Conservation (phyloP, 2,329 filamentous ascomycete genomes). For the Mycogone perniciosa region DNA sequence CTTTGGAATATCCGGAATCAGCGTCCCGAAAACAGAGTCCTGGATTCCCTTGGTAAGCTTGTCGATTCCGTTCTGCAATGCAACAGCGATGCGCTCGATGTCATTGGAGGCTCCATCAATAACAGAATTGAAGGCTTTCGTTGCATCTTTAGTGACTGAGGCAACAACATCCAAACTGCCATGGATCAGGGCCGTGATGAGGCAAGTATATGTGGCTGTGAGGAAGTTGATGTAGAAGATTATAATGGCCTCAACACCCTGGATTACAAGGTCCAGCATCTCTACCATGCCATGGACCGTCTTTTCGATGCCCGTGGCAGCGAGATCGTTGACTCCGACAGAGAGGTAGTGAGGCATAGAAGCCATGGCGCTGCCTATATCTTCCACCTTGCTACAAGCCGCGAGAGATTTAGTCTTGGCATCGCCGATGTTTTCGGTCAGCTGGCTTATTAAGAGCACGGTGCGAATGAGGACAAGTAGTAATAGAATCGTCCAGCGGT, state of each 20-base stretch:
- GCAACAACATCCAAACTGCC: slow-evolving; percentile 67
- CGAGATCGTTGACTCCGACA: slow-evolving; percentile 78
- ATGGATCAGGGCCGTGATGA: slow-evolving; percentile 76
- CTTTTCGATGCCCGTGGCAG: slow-evolving; percentile 71
- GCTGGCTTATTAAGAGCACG: slow-evolving; percentile 65
- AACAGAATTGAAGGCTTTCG: slow-evolving; percentile 43
- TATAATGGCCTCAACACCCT: slow-evolving; percentile 78
- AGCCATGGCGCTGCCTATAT: slow-evolving; percentile 88
- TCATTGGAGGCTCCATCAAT: slow-evolving; percentile 50
- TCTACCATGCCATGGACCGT: slow-evolving; percentile 74
- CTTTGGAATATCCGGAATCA: slow-evolving; percentile 36
- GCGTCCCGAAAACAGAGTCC: slow-evolving; percentile 44
- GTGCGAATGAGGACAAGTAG: slow-evolving; percentile 78
- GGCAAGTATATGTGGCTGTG: slow-evolving; percentile 82
- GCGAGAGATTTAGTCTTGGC: slow-evolving; percentile 78
- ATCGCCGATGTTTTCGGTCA: slow-evolving; percentile 67
- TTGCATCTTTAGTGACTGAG: slow-evolving; percentile 46
- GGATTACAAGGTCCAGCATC: slow-evolving; percentile 72
- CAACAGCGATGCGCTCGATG: slow-evolving; percentile 52
- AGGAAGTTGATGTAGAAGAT: slow-evolving; percentile 90
- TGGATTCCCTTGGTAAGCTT: slow-evolving; percentile 40
- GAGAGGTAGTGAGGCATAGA: slow-evolving; percentile 97
- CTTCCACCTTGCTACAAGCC: slow-evolving; percentile 87
- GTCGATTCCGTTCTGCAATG: slow-evolving; percentile 42
- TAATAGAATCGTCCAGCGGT: slow-evolving; percentile 90